phyloP scores from a whole-genome alignment of 139 green algal species.

The Deuterostichococcus epilithicus region DNA sequence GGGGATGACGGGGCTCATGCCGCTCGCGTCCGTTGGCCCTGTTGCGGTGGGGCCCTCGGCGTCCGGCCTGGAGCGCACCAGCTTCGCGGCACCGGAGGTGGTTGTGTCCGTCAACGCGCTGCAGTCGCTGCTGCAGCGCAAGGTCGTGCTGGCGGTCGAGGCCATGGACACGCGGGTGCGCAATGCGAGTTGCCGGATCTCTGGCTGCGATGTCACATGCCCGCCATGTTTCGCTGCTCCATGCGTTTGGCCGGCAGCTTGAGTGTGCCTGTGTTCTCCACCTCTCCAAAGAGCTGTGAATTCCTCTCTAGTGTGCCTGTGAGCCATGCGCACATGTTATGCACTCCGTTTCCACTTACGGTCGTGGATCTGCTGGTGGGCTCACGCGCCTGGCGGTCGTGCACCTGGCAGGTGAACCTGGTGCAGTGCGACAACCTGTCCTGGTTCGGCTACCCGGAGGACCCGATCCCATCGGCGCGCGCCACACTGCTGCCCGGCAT shows the following conservation, averaged over 20 bases:
- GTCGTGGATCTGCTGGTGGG: too few relatives aligned
- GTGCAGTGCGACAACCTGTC: conserved; percentile 70
- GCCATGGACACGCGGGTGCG: conserved; percentile 27
- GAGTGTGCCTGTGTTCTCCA: too few relatives aligned
- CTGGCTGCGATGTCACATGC: too few relatives aligned
- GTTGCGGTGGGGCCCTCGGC: conserved; percentile 42
- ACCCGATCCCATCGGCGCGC: conserved; percentile 52
- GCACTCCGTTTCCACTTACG: too few relatives aligned
- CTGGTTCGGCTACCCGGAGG: conserved; percentile 85
- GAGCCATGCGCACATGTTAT: too few relatives aligned
- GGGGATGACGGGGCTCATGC: conserved; percentile 48
- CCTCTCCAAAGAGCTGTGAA: too few relatives aligned
- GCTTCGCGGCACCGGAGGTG: conserved; percentile 23
- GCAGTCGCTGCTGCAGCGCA: conserved; percentile 42
- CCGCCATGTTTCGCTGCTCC: too few relatives aligned
- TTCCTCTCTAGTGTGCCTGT: too few relatives aligned
- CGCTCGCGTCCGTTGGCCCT: conserved; percentile 50
- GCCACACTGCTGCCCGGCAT: conserved; percentile 62
- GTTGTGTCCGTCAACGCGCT: conserved; percentile 49
- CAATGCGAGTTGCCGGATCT: not conserved
- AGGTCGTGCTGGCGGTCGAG: conserved; percentile 49
- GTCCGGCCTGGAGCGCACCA: conserved; percentile 38
- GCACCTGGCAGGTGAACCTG: conserved; percentile 39
- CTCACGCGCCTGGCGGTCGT: too few relatives aligned
- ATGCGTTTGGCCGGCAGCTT: too few relatives aligned